These are phyloP conservation scores for Cladosporium colombiae DNA, from an alignment of 2,329 filamentous ascomycete genomes.

Conservation along the genomic window DNA sequence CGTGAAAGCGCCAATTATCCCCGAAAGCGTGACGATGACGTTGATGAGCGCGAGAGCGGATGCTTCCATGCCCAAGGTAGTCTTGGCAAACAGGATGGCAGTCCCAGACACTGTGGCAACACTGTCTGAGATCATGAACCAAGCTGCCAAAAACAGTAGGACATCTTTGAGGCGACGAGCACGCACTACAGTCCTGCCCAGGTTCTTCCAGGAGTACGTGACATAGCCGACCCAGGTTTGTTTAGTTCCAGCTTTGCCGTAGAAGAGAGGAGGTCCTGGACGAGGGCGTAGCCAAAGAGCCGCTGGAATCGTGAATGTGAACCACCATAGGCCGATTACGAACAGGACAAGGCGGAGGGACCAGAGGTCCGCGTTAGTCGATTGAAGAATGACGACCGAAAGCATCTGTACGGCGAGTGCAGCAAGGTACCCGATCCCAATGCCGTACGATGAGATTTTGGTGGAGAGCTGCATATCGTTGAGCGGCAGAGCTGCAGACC, in stretches of 20 bases:
- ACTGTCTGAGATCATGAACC: conserved; percentile 92
- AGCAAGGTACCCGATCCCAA: conserved; percentile 90
- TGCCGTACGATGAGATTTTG: conserved; percentile 85
- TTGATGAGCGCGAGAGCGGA: conserved; percentile 89
- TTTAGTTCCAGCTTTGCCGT: conserved; percentile 26
- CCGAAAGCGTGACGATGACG: conserved; percentile 81
- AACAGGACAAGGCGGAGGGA: conserved; percentile 85
- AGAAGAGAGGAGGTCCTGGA: conserved; percentile 72
- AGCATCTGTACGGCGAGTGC: conserved; percentile 81
- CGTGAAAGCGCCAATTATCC: conserved; percentile 83
- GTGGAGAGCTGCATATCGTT: conserved; percentile 80
- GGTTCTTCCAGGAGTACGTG: conserved; percentile 78
- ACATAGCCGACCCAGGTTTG: conserved; percentile 70
- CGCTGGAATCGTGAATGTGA: conserved; percentile 83
- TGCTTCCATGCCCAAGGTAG: conserved; percentile 83
- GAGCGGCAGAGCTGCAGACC: conserved; percentile 39
- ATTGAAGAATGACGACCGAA: conserved; percentile 72
- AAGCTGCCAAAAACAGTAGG: conserved; percentile 77
- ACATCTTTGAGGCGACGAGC: conserved; percentile 74
- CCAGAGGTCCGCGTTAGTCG: conserved; percentile 74
- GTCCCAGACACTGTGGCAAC: conserved; percentile 94
- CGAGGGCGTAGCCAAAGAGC: conserved; percentile 84
- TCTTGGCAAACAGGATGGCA: conserved; percentile 94
- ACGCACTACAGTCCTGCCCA: conserved; percentile 76
- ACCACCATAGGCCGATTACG: conserved; percentile 89